Percentiles rank a stretch among this genome's conserved stretches.
phyloP scores from a whole-genome alignment of 495 filamentous ascomycete genomes.

The Penicillium pulvis region DNA sequence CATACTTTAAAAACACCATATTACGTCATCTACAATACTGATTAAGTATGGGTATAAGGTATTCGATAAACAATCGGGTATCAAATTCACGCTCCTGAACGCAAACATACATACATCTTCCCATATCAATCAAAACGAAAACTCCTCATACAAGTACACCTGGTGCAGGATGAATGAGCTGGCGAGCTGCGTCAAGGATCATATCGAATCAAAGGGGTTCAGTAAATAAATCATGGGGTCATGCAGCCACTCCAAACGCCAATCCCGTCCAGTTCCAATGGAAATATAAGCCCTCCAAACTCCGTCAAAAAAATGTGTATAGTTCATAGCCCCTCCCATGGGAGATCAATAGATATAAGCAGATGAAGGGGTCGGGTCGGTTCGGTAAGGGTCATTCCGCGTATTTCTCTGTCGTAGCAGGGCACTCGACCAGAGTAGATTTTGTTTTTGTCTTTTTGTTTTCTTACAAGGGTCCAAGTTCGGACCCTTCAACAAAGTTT shows the following conservation, averaged over 20 bases:
- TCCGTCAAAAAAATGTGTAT: neutral
- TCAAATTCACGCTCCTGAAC: constrained; percentile 9
- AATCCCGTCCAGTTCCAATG: neutral
- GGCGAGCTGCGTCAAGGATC: neutral
- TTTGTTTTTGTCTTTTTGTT: neutral
- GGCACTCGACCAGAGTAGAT: neutral
- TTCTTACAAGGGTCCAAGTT: neutral
- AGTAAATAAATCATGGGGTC: neutral
- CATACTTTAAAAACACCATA: no score
- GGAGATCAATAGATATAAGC: constrained; percentile 4
- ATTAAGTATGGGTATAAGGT: neutral
- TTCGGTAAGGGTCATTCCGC: constrained; percentile 6
- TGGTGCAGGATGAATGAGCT: neutral
- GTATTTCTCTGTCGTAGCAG: neutral
- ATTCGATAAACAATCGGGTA: constrained; percentile 10
- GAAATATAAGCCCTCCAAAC: neutral
- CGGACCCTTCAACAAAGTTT: neutral
- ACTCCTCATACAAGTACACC: constrained; percentile 10
- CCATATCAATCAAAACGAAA: neutral
- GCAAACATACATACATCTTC: constrained; percentile 7
- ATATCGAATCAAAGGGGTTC: neutral
- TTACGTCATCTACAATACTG: no score
- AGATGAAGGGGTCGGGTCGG: constrained; percentile 1
- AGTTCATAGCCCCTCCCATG: constrained; percentile 2
- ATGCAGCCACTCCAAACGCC: neutral